Evolutionary conservation across 2,329 filamentous ascomycete species (phyloP).

Genomic region (Ciborinia camelliae): DNA sequence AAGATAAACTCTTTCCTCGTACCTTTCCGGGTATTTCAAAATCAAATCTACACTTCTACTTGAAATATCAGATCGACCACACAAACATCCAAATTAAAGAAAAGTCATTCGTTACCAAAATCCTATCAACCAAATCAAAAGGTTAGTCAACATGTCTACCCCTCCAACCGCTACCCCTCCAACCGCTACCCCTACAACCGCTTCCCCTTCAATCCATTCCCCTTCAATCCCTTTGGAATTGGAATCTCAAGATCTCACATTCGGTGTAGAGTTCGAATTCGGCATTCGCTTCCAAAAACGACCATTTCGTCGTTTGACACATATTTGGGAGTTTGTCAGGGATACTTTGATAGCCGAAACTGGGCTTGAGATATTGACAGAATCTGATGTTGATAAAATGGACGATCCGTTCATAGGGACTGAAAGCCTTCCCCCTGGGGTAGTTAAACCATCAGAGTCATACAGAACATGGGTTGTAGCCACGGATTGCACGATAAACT

Average conservation of each 20-base stretch:
- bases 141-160: background rate
- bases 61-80: background rate
- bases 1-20: background rate
- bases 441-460: background rate
- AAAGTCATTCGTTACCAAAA: background rate
- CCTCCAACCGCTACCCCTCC: too few species aligned
- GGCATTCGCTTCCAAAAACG: background rate
- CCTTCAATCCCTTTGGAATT: background rate
- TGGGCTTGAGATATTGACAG: background rate
- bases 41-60: background rate
- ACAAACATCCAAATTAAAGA: background rate
- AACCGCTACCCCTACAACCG: too few species aligned
- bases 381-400: background rate
- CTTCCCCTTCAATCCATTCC: too few species aligned
- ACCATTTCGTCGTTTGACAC: background rate
- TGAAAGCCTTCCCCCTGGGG: background rate
- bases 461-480: background rate
- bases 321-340: background rate
- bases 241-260: background rate
- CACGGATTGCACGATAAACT: background rate
- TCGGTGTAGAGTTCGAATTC: slow-evolving; percentile 15
- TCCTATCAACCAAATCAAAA: background rate
- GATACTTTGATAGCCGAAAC: slow-evolving; percentile 7
- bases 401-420: too few species aligned
- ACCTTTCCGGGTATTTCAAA: too few species aligned